A percentile compares a stretch with the other conserved stretches of the same genome.
Evolutionary conservation across 176 grass and related monocot genomes (phyloP).

Genomic region (Oryza nivara): DNA sequence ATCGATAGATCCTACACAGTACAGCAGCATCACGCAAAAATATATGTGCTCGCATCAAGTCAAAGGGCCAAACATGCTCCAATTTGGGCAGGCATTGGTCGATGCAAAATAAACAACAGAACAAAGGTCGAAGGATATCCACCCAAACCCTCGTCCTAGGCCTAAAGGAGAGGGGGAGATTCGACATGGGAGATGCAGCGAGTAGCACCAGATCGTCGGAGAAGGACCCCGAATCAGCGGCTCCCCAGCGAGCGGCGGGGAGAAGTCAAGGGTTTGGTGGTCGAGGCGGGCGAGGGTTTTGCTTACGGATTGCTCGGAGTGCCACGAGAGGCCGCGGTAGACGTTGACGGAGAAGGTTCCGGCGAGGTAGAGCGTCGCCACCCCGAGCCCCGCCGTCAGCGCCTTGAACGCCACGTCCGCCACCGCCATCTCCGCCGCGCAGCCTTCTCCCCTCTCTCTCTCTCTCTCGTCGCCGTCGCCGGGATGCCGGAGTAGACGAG

Average conservation of each 20-base stretch:
- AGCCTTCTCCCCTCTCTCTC: neutral
- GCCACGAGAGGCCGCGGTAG: constrained; percentile 89
- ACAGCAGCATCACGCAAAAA: neutral
- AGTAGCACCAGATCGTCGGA: neutral
- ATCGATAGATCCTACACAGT: neutral
- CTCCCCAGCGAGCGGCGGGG: neutral
- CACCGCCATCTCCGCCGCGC: constrained; percentile 40
- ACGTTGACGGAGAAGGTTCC: constrained; percentile 91
- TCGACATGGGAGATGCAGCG: neutral
- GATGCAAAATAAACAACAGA: neutral
- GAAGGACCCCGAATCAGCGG: neutral
- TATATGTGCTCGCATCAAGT: neutral
- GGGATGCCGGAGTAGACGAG: constrained; percentile 15
- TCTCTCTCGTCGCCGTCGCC: neutral
- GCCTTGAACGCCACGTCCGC: constrained; percentile 81
- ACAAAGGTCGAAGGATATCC: neutral
- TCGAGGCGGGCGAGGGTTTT: neutral
- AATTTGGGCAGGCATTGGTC: neutral
- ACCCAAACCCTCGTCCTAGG: neutral
- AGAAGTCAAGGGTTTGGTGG: neutral
- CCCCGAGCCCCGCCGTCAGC: constrained; percentile 67
- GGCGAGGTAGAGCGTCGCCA: constrained; percentile 75
- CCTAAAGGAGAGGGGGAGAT: neutral
- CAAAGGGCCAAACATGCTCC: neutral
- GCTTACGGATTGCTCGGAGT: constrained; percentile 81